A percentile compares a stretch with the other conserved stretches of the same genome.
phyloP scores from a whole-genome alignment of 2,329 filamentous ascomycete species.

The Aspergillus sp. region DNA sequence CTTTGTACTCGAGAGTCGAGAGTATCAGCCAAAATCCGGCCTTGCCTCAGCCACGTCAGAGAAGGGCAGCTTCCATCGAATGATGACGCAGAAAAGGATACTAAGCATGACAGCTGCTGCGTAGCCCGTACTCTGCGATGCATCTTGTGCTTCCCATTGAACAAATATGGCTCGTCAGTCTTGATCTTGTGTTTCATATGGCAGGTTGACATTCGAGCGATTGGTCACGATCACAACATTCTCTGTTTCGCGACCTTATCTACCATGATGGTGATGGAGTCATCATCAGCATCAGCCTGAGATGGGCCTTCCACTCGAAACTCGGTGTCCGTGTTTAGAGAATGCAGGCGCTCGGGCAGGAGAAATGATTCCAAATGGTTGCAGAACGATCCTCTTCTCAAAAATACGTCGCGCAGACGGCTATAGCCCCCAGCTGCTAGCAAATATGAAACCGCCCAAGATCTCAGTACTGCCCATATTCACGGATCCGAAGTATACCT shows the following conservation, averaged over 20 bases:
- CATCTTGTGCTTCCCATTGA: conserved; percentile 4
- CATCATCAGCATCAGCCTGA: neutral
- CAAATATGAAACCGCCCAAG: neutral
- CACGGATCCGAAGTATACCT: neutral
- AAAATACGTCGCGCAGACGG: neutral
- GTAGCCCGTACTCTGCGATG: conserved; percentile 13
- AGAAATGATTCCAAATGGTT: neutral
- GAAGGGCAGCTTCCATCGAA: conserved; percentile 8
- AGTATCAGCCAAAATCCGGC: neutral
- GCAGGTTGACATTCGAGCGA: conserved; percentile 5
- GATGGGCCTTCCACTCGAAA: neutral
- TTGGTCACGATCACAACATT: neutral
- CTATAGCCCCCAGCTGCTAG: neutral
- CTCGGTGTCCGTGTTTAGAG: neutral
- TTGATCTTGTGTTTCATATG: conserved; percentile 5
- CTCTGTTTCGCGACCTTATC: neutral
- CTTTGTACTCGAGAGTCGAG: neutral
- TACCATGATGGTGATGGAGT: neutral
- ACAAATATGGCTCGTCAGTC: neutral
- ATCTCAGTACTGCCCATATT: neutral
- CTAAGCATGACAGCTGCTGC: conserved; percentile 13
- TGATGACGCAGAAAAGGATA: conserved; percentile 4
- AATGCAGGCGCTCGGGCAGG: neutral
- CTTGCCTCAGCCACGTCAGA: conserved; percentile 15
- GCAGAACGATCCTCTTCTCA: neutral